A percentile compares a stretch with the other conserved stretches of the same genome.
These are phyloP conservation scores for Plasmopara halstedii DNA, from an alignment of 352 stramenopile species.

Conservation along the genomic window DNA sequence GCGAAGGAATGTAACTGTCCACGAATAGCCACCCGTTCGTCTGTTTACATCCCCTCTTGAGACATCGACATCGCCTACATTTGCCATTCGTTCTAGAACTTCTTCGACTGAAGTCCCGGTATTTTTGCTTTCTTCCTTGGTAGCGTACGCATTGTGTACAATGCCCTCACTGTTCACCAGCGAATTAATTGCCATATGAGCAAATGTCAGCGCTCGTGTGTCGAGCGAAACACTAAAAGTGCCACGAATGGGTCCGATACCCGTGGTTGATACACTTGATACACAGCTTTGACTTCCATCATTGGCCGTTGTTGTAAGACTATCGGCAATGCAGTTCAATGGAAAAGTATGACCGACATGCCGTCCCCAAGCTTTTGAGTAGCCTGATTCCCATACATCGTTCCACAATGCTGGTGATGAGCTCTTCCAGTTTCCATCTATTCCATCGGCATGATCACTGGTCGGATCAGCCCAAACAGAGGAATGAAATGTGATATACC, in stretches of 20 bases:
- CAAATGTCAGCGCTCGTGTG: slow-evolving; percentile 29
- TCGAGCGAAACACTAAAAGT: slow-evolving; percentile 89
- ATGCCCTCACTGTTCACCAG: slow-evolving; percentile 78
- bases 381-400: slow-evolving; percentile 90
- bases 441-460: slow-evolving; percentile 68
- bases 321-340: slow-evolving; percentile 52
- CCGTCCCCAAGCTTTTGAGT: slow-evolving; percentile 95
- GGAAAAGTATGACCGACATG: slow-evolving; percentile 88
- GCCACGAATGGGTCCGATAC: slow-evolving; percentile 85
- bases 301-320: slow-evolving; percentile 50
- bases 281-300: slow-evolving; percentile 50
- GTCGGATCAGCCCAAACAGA: slow-evolving; percentile 91
- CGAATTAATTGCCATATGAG: slow-evolving; percentile 63
- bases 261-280: slow-evolving; percentile 14
- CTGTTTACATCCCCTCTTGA: slow-evolving; percentile 76
- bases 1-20: slow-evolving; percentile 92
- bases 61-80: slow-evolving; percentile 92
- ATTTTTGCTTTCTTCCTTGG: slow-evolving; percentile 75
- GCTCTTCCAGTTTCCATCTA: slow-evolving; percentile 91
- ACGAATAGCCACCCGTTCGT: slow-evolving; percentile 89
- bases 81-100: slow-evolving; percentile 90
- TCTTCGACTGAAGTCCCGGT: slow-evolving; percentile 93
- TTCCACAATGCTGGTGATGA: slow-evolving; percentile 49
- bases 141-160: slow-evolving; percentile 89
- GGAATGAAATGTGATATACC: slow-evolving; percentile 91